Conservation (phyloP, 495 filamentous ascomycete genomes). For the Halenospora varia region DNA sequence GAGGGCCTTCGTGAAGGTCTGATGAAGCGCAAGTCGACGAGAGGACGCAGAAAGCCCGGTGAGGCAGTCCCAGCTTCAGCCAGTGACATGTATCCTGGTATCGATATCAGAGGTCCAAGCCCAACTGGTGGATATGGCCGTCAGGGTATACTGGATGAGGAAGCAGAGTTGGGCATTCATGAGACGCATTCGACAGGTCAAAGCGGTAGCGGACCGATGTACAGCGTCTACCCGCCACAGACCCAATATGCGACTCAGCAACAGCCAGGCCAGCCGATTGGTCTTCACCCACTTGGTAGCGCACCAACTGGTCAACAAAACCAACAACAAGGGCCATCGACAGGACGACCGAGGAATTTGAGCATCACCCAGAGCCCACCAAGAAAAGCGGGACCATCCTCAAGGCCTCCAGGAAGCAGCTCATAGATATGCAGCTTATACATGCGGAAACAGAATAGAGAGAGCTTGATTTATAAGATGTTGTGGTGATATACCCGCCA, state of each 20-base stretch:
- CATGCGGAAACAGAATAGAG: too few species aligned
- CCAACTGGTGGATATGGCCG: neutral
- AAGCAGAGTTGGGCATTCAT: conserved; percentile 19
- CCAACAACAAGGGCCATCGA: too few species aligned
- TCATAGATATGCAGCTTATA: too few species aligned
- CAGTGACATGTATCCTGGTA: neutral
- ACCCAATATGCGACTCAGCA: neutral
- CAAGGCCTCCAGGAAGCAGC: too few species aligned
- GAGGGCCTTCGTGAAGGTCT: conserved; percentile 33
- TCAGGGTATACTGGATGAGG: conserved; percentile 11
- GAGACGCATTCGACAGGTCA: neutral
- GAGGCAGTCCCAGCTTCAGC: conserved; percentile 9
- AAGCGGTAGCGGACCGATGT: neutral
- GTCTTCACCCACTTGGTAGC: neutral
- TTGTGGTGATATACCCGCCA: too few species aligned
- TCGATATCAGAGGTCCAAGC: conserved; percentile 13
- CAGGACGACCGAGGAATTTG: too few species aligned
- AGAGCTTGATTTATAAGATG: too few species aligned
- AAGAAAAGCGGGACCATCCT: too few species aligned
- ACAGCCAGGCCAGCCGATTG: neutral
- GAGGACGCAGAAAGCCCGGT: conserved; percentile 31
- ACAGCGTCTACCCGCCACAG: neutral
- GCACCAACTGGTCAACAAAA: too few species aligned
- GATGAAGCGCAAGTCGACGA: conserved; percentile 33
- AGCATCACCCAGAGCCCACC: too few species aligned